phyloP scores from a whole-genome alignment of 208 protist species.

The Leishmania amazonensis region DNA sequence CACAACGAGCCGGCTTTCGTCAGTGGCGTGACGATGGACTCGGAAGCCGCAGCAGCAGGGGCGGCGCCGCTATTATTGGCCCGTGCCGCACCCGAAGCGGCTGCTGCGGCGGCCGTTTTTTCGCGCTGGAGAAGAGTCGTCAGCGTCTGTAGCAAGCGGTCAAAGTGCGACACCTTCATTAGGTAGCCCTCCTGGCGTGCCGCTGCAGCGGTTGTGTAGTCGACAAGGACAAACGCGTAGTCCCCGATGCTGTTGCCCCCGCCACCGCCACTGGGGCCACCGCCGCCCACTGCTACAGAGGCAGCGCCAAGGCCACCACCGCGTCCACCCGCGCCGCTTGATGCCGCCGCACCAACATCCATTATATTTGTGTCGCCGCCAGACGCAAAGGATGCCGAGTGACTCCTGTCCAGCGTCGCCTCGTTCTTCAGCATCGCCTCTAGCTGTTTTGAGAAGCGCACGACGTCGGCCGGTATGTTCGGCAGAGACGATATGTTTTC shows the following conservation, averaged over 20 bases:
- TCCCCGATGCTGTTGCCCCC: neutral
- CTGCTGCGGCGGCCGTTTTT: neutral
- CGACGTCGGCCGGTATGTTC: constrained; percentile 23
- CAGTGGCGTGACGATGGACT: neutral
- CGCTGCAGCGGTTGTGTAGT: constrained; percentile 5
- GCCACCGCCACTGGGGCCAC: neutral
- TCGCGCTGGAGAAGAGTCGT: constrained; percentile 16
- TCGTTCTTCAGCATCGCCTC: constrained; percentile 36
- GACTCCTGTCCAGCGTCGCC: constrained; percentile 10
- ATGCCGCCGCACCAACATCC: neutral
- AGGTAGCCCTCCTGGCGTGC: constrained; percentile 28
- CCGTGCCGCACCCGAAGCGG: neutral
- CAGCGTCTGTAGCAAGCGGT: constrained; percentile 28
- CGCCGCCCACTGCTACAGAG: neutral
- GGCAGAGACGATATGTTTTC: constrained; percentile 40
- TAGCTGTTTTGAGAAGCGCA: constrained; percentile 36
- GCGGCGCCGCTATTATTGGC: neutral
- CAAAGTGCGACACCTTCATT: constrained; percentile 25
- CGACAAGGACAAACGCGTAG: constrained; percentile 33
- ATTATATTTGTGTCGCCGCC: neutral
- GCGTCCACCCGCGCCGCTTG: neutral
- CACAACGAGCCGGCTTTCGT: neutral
- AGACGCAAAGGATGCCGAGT: constrained; percentile 7
- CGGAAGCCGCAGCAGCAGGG: neutral
- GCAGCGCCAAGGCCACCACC: neutral